Percentiles rank a stretch among this genome's conserved stretches.
phyloP scores from a whole-genome alignment of 2,329 filamentous ascomycete species.

The Lachnellula occidentalis region DNA sequence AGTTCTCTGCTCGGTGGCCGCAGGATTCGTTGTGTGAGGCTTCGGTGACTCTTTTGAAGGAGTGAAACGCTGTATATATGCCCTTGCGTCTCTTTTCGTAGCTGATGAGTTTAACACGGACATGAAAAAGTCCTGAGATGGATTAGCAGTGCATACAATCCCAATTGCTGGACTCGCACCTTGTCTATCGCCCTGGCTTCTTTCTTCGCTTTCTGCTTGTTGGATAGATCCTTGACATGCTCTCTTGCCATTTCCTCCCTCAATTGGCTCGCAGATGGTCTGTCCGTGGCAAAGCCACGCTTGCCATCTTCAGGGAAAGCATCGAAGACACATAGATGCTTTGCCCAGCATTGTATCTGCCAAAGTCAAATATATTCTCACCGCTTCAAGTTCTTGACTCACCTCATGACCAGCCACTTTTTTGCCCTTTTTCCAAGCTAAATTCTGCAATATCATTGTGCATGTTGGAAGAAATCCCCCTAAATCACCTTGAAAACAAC shows the following conservation, averaged over 20 bases:
- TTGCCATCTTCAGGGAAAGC: conserved; percentile 4
- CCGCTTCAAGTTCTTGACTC: conserved; percentile 18
- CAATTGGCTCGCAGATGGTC: conserved; percentile 16
- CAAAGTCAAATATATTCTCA: conserved; percentile 12
- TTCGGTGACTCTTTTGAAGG: conserved; percentile 30
- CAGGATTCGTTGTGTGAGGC: conserved; percentile 1
- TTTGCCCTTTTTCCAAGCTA: conserved; percentile 30
- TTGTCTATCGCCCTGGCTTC: conserved; percentile 43
- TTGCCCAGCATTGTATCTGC: conserved; percentile 27
- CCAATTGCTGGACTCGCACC: conserved; percentile 31
- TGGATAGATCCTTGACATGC: conserved; percentile 25
- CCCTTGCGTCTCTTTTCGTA: conserved; percentile 86
- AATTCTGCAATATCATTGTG: conserved; percentile 30
- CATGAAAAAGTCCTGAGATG: conserved; percentile 73
- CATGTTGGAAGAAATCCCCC: conserved; percentile 21
- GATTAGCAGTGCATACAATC: conserved; percentile 4
- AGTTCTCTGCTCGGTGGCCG: neutral
- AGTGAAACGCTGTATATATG: conserved; percentile 84
- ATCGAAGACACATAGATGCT: conserved; percentile 7
- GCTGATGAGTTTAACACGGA: conserved; percentile 83
- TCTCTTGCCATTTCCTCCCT: conserved; percentile 25
- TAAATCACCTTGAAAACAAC: conserved; percentile 8
- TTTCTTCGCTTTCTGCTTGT: conserved; percentile 38
- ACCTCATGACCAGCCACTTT: conserved; percentile 30
- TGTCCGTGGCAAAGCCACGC: conserved; percentile 14